Percentiles rank a stretch among this genome's conserved stretches.
Evolutionary conservation across 1,284 basidiomycete species (phyloP).

Genomic region (Lentinus polychrous): DNA sequence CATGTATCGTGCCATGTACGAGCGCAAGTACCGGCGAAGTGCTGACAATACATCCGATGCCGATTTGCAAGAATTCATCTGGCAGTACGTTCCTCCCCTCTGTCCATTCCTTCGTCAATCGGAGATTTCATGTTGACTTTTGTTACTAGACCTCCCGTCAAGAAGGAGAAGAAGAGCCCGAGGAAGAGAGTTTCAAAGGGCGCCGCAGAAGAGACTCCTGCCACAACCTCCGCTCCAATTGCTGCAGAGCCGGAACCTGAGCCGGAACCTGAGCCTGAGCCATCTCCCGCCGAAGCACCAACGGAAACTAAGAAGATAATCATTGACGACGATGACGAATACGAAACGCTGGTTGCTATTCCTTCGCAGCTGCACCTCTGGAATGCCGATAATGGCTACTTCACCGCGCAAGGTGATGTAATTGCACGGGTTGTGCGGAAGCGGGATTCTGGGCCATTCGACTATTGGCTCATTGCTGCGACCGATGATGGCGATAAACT

Average conservation of each 20-base stretch:
- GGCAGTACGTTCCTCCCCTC: constrained; percentile 69
- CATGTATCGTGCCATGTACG: constrained; percentile 92
- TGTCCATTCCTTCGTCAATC: not conserved
- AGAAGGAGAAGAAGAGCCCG: constrained; percentile 15
- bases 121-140: not conserved
- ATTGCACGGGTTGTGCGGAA: constrained; percentile 58
- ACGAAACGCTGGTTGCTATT: constrained; percentile 32
- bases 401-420: constrained; percentile 71
- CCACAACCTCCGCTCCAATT: constrained; percentile 13
- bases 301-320: not conserved
- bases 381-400: constrained; percentile 64
- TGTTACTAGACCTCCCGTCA: constrained; percentile 29
- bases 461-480: constrained; percentile 60
- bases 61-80: constrained; percentile 73
- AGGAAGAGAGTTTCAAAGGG: not conserved
- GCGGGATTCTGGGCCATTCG: constrained; percentile 38
- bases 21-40: constrained; percentile 75
- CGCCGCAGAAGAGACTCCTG: not conserved
- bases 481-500: constrained; percentile 42
- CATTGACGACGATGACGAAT: constrained; percentile 13
- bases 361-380: constrained; percentile 66
- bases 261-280: constrained; percentile 7
- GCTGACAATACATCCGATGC: constrained; percentile 65
- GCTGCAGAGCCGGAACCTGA: constrained; percentile 15
- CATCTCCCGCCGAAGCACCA: not conserved